Evolutionary conservation across 495 filamentous ascomycete genomes (phyloP), one percentile per base, ranked within the genome.

Genomic region (Lepidopterella palustris): DNA sequence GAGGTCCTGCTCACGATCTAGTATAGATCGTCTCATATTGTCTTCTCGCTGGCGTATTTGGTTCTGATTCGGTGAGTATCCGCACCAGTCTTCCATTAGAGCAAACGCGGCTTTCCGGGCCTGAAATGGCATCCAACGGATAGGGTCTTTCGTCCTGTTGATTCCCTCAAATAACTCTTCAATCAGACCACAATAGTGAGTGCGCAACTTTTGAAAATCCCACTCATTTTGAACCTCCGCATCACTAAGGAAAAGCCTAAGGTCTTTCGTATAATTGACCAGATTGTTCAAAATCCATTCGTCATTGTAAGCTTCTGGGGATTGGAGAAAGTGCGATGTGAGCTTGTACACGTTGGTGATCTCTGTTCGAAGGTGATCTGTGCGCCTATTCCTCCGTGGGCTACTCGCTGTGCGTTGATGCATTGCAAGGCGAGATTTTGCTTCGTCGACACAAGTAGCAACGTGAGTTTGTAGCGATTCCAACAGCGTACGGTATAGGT

Each of bases 61-160:
- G 29, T 76, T 73, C 67, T 92, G 91, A 70, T 97, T 96, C 5
- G 93, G 90, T 0, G 93, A 95, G 71, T 93, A 95, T 0, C 95
- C 93, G 74, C 95, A 97, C 93, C 93, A 98, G 57, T 97, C 92
- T 70, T 97, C 92, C 91, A 98, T 97, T 29, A 97, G 73, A 4
- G 92, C 85, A 68, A 97, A 98, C 5, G 91, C 84, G 9, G 93
- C 96, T 67, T 96, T 92, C 24, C 93, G 79, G 0, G 90, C 87
- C 69, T 97, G 93, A 62, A 98, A 98, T 0, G 95, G 88, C 78
- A 98, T 92, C 89, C 91, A 97, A 21, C 88, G 81, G 1, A 87
- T 84, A 4, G 91, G 86, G 63, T 96, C 89, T 61, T 84, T 85
- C 0, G 90, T 90, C 35, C 88, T 84, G 66, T 93, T 96, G 60